Base-by-base conservation (phyloP, 148 eudicot genomes). In the Camellia sinensis region DNA sequence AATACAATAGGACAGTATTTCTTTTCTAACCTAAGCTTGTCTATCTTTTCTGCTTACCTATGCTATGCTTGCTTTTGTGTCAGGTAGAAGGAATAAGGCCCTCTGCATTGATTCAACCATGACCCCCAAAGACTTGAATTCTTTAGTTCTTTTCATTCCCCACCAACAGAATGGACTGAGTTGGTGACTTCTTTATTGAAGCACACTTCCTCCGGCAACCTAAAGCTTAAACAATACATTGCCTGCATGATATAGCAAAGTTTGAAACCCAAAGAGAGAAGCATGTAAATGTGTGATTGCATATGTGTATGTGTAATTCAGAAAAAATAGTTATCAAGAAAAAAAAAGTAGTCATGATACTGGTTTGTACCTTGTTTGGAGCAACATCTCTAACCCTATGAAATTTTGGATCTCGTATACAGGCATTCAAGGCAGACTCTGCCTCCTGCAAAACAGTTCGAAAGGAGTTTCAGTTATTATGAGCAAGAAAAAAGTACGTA, bases 331-430 rank as follows among this genome's bases (percentile, higher is more conserved):
- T 3, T 4, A 9, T 61, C 10, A 5, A 70, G 19, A 18, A 10
- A 54, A 29, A 45, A 22, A 70, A 70, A 45, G 17, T 0, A 57
- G 59, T 11, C 14, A 43, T 18, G 41, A 54, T 21, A 67, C 3
- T 46, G 17, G 48, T 50, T 9, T 72, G 29, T 80, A 94, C 99
- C 97, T 97, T 97, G 91, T 97, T 94, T 67, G 99, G 99, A 75
- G 99, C 98, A 84, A 97, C 99, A 84, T 97, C 99, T 84, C 99
- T 85, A 80, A 97, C 98, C 84, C 91, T 88, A 78, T 94, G 95
- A 87, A 97, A 91, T 53, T 89, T 54, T 29, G 98, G 97, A 19
- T 89, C 85, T 7, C 48, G 85, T 76, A 97, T 91, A 63, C 78
- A 74, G 72, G 94, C 93, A 62, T 84, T 86, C 84, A 97, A 76